Base-by-base conservation (phyloP, 2,329 filamentous ascomycete genomes). In the Madurella mycetomatis region DNA sequence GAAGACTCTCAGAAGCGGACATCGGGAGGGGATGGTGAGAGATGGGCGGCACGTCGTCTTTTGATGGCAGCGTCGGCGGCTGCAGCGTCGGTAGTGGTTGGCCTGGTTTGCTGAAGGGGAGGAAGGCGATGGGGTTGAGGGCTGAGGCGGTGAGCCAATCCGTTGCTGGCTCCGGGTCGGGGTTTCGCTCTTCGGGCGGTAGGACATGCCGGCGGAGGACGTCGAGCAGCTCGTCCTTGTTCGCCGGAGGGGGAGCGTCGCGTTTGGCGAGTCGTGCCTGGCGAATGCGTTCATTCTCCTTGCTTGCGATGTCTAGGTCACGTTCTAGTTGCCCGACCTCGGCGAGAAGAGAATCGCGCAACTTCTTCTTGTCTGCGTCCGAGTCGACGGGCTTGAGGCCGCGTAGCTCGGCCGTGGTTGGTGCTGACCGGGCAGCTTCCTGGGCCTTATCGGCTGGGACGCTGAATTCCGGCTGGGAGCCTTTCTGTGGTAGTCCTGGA, bases 11-110 rank as follows among this genome's bases (percentile, higher is more conserved):
- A 0, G 78, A 73, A 1, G 86, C 76, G 1, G 80, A 76, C 71
- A 91, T 76, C 1, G 76, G 76, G 1, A 83, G 64, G 0, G 86
- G 89, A 49, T 82, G 79, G 64, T 92, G 88, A 1, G 86, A 88
- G 8, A 78, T 72, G 0, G 79, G 67, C 1, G 74, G 71, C 18
- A 52, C 42, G 30, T 47, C 45, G 30, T 67, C 51, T 31, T 62
- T 59, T 39, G 65, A 61, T 0, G 67, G 60, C 2, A 65, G 9
- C 2, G 58, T n/a, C 50, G 47, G 67, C 52, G 7, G n/a, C n/a
- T 65, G 59, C 0, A 60, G 49, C 0, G 61, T 50, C 0, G 69
- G 63, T 4, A 69, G 50, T 0, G 66, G 55, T 0, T 68, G 53
- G 0, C 62, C 61, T 0, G 70, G 62, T 41, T 71, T 73, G 18